Percentiles rank a stretch among this genome's conserved stretches.
Conservation (phyloP, 495 filamentous ascomycete species). For the Aspergillus steynii region DNA sequence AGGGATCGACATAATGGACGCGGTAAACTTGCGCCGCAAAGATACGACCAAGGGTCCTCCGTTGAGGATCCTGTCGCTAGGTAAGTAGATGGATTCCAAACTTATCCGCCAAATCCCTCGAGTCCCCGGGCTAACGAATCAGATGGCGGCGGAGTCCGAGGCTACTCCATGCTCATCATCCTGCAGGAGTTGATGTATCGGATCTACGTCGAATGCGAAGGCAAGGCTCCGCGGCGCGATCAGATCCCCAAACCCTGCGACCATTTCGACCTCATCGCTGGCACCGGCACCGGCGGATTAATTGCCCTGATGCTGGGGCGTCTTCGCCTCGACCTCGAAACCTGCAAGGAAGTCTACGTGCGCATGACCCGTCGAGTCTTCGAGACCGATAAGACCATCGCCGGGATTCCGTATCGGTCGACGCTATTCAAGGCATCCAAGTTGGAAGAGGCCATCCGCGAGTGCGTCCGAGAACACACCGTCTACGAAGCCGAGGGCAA, state of each 20-base stretch:
- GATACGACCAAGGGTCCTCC: constrained; percentile 96
- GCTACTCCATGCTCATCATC: constrained; percentile 95
- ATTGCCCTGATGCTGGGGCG: constrained; percentile 97
- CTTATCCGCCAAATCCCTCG: not conserved
- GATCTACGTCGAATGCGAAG: constrained; percentile 81
- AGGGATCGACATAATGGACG: constrained; percentile 29
- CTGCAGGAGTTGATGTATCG: constrained; percentile 96
- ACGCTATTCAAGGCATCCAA: constrained; percentile 96
- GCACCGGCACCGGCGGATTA: constrained; percentile 90
- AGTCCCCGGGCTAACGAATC: constrained; percentile 7
- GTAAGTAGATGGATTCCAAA: constrained; percentile 47
- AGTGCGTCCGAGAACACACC: constrained; percentile 86
- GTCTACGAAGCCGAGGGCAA: constrained; percentile 81
- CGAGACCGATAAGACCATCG: constrained; percentile 96
- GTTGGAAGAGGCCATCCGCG: constrained; percentile 89
- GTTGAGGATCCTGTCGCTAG: constrained; percentile 84
- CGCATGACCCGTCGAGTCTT: constrained; percentile 92
- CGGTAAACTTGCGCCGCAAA: constrained; percentile 62
- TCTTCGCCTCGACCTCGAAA: constrained; percentile 87
- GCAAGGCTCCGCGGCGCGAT: constrained; percentile 76
- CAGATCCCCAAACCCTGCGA: constrained; percentile 97
- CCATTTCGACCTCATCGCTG: constrained; percentile 94
- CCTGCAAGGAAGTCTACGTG: constrained; percentile 94
- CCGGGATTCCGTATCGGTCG: constrained; percentile 87
- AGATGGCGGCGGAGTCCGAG: constrained; percentile 97